A percentile compares a stretch with the other conserved stretches of the same genome.
phyloP scores from a whole-genome alignment of 2,329 filamentous ascomycete species.

The Dactylellina parvicollis region DNA sequence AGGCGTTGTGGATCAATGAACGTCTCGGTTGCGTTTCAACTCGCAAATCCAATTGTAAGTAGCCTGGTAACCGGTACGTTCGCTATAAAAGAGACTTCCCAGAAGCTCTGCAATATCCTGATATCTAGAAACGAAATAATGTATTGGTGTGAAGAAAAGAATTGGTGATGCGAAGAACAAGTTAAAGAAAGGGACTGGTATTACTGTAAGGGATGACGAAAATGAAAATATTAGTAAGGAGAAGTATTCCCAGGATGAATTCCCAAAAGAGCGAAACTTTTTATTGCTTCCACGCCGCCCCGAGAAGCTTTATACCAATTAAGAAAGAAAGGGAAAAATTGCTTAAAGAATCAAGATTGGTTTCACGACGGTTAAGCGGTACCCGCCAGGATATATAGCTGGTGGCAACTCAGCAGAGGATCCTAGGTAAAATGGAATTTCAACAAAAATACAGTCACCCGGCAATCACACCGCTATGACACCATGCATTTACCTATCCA shows the following conservation, averaged over 20 bases:
- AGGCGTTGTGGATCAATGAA: constrained; percentile 28
- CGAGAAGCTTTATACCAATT: constrained; percentile 23
- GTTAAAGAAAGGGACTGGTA: constrained; percentile 10
- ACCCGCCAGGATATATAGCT: constrained; percentile 8
- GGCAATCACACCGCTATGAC: constrained; percentile 23
- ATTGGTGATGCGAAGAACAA: not conserved
- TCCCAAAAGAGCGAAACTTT: constrained; percentile 25
- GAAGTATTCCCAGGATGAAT: not conserved
- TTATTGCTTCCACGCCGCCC: constrained; percentile 1
- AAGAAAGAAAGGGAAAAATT: not conserved
- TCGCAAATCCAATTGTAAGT: not conserved
- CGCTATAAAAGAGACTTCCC: constrained; percentile 9
- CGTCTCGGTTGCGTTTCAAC: constrained; percentile 39
- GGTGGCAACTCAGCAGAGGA: constrained; percentile 4
- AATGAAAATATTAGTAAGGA: not conserved
- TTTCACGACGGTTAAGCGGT: constrained; percentile 10
- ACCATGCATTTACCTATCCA: constrained; percentile 6
- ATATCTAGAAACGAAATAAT: not conserved
- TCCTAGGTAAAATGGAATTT: constrained; percentile 10
- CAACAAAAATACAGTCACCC: constrained; percentile 18
- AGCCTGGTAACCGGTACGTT: constrained; percentile 6
- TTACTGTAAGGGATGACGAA: not conserved
- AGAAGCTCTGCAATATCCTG: constrained; percentile 12
- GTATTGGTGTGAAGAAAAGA: not conserved
- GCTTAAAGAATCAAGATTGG: constrained; percentile 31